Evolutionary conservation across 306 rosid genomes (phyloP).

Genomic region (Cercis canadensis): DNA sequence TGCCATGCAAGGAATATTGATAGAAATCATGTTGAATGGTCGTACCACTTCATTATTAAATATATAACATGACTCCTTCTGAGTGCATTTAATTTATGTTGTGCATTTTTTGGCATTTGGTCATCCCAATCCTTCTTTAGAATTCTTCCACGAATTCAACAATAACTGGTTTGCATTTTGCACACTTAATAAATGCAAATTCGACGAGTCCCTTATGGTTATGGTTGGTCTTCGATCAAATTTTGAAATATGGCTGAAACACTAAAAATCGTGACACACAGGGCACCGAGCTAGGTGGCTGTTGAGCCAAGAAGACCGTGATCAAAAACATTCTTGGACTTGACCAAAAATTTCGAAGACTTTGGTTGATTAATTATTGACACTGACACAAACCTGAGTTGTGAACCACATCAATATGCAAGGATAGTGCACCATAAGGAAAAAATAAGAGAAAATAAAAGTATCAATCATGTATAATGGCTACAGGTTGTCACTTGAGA

Average conservation of each 20-base stretch:
- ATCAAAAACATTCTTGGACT: slow-evolving; percentile 46
- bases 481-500: slow-evolving; percentile 45
- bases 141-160: slow-evolving; percentile 33
- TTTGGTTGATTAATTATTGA: slow-evolving; percentile 9
- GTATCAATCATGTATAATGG: no score
- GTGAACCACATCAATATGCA: slow-evolving; percentile 38
- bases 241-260: slow-evolving; percentile 11
- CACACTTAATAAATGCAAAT: slow-evolving; percentile 56
- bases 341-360: slow-evolving; percentile 41
- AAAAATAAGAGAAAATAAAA: not conserved
- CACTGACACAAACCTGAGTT: slow-evolving; percentile 36
- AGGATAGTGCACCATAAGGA: not conserved
- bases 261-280: slow-evolving; percentile 28
- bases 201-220: not conserved
- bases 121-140: slow-evolving; percentile 29
- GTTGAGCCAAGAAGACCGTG: no score
- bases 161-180: slow-evolving; percentile 27
- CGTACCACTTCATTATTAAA: slow-evolving; percentile 21
- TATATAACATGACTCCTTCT: slow-evolving; percentile 2
- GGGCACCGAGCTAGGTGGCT: slow-evolving; percentile 36
- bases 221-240: slow-evolving; percentile 21
- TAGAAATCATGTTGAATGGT: slow-evolving; percentile 42
- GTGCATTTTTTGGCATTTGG: slow-evolving; percentile 34
- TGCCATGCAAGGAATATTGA: slow-evolving; percentile 38
- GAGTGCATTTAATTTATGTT: no score